Base-by-base conservation (phyloP, 306 rosid genomes). In the Ormosia emarginata region DNA sequence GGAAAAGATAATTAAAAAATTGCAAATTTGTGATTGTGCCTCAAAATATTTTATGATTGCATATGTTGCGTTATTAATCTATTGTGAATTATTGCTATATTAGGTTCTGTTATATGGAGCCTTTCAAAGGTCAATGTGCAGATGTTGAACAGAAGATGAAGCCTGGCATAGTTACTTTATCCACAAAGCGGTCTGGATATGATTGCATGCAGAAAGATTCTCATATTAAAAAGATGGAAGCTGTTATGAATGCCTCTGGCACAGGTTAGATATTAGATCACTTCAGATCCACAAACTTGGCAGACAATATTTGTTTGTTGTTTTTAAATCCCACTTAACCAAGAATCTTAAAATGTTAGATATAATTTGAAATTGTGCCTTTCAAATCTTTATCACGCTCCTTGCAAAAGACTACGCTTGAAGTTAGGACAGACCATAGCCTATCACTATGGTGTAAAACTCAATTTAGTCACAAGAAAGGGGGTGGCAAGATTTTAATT, bases 101-200 rank as follows among this genome's bases (percentile, higher is more conserved):
- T 52, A 89, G 92, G 92, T 89, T 89, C 79, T 89, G 92, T 61
- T 85, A 43, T 59, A 85, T 89, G 92, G 83, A 70, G 55, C 90
- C 92, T 47, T 83, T 79, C 76, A 62, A 83, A 46, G 86, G 90
- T 64, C 52, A 37, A 61, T 89, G 89, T 78, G 66, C 78, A 69
- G 79, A 79, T 53, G 50, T 34, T 37, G 92, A 89, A 75, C 82
- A 83, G 63, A 83, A 81, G 69, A 46, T 74, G 74, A 44, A 59
- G 36, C 80, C 49, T 7, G 89, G 88, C 14, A 2, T 75, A 8
- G 82, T 89, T 73, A 81, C 34, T 18, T 33, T 87, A 56, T 89
- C 92, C 30, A 36, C 88, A 40, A 87, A 81, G 82, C 86, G 90
- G 9, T 82, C 86, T 4, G 85, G 79, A 52, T 78, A 85, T 73